Evolutionary conservation across 2,329 filamentous ascomycete genomes (phyloP).

Genomic region (Rutstroemia sp.): DNA sequence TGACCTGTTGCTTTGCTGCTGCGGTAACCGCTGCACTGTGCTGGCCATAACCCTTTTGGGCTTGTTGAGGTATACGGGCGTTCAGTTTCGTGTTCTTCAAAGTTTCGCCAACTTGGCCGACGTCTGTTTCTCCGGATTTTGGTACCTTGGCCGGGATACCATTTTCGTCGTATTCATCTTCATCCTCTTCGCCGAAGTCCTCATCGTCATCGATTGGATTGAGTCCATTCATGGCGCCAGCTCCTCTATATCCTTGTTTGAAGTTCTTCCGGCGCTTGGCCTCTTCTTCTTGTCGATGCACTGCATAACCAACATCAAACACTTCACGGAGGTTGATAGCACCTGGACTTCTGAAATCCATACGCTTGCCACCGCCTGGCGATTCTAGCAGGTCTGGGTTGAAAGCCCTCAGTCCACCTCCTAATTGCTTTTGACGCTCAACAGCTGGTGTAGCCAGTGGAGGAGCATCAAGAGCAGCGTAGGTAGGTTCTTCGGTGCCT

Average conservation of each 20-base stretch:
- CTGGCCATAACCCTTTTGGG: slow-evolving; percentile 69
- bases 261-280: slow-evolving; percentile 84
- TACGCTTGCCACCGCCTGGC: slow-evolving; percentile 56
- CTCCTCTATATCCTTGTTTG: slow-evolving; percentile 58
- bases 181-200: slow-evolving; percentile 58
- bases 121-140: slow-evolving; percentile 50
- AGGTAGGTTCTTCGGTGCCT: slow-evolving; percentile 59
- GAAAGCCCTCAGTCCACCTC: slow-evolving; percentile 40
- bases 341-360: slow-evolving; percentile 92
- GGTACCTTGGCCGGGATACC: slow-evolving; percentile 56
- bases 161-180: slow-evolving; percentile 50
- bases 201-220: slow-evolving; percentile 59
- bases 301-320: slow-evolving; percentile 96
- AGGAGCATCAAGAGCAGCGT: slow-evolving; percentile 60
- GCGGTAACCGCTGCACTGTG: slow-evolving; percentile 79
- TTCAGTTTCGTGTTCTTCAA: slow-evolving; percentile 76
- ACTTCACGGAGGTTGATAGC: slow-evolving; percentile 94
- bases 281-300: slow-evolving; percentile 94
- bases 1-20: slow-evolving; percentile 74
- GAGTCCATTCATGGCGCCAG: slow-evolving; percentile 56
- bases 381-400: slow-evolving; percentile 49
- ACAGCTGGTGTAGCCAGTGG: slow-evolving; percentile 61
- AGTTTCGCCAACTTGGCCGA: slow-evolving; percentile 75
- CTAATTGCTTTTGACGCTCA: slow-evolving; percentile 27
- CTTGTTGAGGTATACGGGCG: slow-evolving; percentile 44